Percentiles rank a stretch among this genome's conserved stretches.
Evolutionary conservation across 2,329 filamentous ascomycete species (phyloP).

Genomic region (Plectosphaerella plurivora): DNA sequence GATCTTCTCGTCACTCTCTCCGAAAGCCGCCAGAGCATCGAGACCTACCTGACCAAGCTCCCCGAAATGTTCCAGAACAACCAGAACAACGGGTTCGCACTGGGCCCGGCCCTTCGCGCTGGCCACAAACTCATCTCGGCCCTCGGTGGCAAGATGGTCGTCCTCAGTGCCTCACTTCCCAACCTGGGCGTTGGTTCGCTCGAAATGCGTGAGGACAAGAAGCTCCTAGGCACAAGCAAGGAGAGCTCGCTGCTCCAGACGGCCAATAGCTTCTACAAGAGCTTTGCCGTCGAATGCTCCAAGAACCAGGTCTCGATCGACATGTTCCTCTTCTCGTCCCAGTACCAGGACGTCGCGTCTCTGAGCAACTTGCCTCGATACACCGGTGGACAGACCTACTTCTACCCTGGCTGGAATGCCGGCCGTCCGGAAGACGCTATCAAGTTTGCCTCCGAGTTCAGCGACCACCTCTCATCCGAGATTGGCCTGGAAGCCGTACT

Average conservation of each 20-base stretch:
- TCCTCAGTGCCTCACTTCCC: slow-evolving; percentile 83
- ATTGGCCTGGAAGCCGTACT: slow-evolving; percentile 95
- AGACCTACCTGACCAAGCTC: slow-evolving; percentile 83
- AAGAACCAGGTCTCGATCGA: slow-evolving; percentile 98
- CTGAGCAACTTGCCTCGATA: slow-evolving; percentile 93
- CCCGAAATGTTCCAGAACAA: slow-evolving; percentile 97
- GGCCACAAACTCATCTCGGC: slow-evolving; percentile 95
- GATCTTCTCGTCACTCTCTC: slow-evolving; percentile 86
- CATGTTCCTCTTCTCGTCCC: slow-evolving; percentile 95
- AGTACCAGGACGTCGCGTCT: slow-evolving; percentile 96
- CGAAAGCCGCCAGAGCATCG: slow-evolving; percentile 86
- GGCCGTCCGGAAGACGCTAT: slow-evolving; percentile 91
- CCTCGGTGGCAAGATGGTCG: slow-evolving; percentile 90
- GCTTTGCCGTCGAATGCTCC: slow-evolving; percentile 96
- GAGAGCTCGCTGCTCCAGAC: slow-evolving; percentile 86
- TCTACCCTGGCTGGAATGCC: slow-evolving; percentile 97
- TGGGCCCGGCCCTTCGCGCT: slow-evolving; percentile 88
- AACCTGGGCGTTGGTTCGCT: slow-evolving; percentile 87
- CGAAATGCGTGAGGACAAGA: slow-evolving; percentile 94
- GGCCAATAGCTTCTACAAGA: slow-evolving; percentile 96
- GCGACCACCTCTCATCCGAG: slow-evolving; percentile 92
- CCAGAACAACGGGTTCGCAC: slow-evolving; percentile 82
- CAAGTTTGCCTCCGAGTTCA: slow-evolving; percentile 96
- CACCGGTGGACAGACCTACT: slow-evolving; percentile 96
- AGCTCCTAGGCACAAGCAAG: slow-evolving; percentile 87